Evolutionary conservation across 2,329 filamentous ascomycete genomes (phyloP).

Genomic region (Pseudodiploospora longispora): DNA sequence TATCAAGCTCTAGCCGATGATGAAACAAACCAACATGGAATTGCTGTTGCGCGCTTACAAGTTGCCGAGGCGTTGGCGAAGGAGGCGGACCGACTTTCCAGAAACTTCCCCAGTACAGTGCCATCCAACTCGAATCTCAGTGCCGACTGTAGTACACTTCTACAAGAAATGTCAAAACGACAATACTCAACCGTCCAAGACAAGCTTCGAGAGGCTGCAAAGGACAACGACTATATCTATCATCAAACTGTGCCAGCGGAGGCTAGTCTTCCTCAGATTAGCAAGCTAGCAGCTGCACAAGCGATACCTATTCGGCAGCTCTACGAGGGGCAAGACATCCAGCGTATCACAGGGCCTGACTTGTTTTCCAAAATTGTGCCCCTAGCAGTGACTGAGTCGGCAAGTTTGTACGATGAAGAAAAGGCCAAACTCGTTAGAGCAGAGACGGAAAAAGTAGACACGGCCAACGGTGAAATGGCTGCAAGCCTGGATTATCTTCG

Average conservation of each 20-base stretch:
- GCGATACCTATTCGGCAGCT: constrained; percentile 94
- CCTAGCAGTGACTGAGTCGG: constrained; percentile 90
- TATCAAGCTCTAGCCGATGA: constrained; percentile 89
- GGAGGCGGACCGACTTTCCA: constrained; percentile 69
- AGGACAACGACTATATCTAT: constrained; percentile 98
- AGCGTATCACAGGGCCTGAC: constrained; percentile 92
- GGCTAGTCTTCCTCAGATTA: constrained; percentile 69
- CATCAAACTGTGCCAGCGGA: constrained; percentile 86
- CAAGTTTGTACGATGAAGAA: constrained; percentile 95
- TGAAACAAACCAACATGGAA: constrained; percentile 78
- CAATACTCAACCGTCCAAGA: constrained; percentile 76
- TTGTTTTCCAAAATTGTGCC: constrained; percentile 96
- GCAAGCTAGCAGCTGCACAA: constrained; percentile 90
- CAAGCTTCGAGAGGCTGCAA: constrained; percentile 65
- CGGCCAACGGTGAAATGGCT: constrained; percentile 91
- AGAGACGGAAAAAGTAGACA: constrained; percentile 87
- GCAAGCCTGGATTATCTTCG: constrained; percentile 91
- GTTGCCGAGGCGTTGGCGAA: constrained; percentile 70
- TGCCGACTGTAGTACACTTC: constrained; percentile 64
- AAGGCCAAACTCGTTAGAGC: constrained; percentile 93
- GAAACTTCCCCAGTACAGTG: constrained; percentile 70
- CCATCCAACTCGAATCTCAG: constrained; percentile 76
- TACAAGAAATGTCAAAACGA: constrained; percentile 77
- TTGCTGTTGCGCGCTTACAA: constrained; percentile 74
- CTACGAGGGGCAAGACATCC: constrained; percentile 95